phyloP scores from a whole-genome alignment of 352 stramenopile species.

The Globisporangium splendens region DNA sequence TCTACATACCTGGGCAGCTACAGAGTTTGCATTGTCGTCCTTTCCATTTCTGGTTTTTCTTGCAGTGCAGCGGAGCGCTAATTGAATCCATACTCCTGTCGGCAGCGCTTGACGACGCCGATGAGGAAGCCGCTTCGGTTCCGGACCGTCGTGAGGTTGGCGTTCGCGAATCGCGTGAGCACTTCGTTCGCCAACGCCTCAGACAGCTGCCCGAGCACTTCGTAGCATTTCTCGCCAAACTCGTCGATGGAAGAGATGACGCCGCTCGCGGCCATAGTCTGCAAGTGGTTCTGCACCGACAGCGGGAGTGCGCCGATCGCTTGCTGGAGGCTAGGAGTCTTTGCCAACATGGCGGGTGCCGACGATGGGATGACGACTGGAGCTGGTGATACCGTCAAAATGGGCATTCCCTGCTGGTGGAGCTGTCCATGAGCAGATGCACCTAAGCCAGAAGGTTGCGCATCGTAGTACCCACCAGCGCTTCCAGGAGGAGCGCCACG shows the following conservation, averaged over 20 bases:
- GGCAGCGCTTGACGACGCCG: slow-evolving; percentile 72
- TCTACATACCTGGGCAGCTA: too few relatives aligned
- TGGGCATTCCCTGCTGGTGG: slow-evolving; percentile 15
- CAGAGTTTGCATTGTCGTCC: too few relatives aligned
- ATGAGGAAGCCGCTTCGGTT: slow-evolving; percentile 82
- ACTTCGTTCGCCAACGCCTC: slow-evolving; percentile 76
- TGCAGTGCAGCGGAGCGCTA: background rate
- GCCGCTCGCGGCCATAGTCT: slow-evolving; percentile 49
- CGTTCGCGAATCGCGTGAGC: slow-evolving; percentile 63
- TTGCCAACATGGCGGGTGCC: slow-evolving; percentile 5
- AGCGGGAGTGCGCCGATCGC: slow-evolving; percentile 37
- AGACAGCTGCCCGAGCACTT: slow-evolving; percentile 70
- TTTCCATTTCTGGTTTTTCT: background rate
- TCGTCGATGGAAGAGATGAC: slow-evolving; percentile 66
- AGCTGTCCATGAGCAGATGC: slow-evolving; percentile 18
- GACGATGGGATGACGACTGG: background rate
- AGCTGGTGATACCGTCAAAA: slow-evolving; percentile 11
- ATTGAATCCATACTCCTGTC: slow-evolving; percentile 78
- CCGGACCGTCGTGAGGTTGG: slow-evolving; percentile 66
- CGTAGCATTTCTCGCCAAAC: slow-evolving; percentile 78
- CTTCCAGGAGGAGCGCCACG: slow-evolving; percentile 11
- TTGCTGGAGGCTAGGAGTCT: slow-evolving; percentile 12
- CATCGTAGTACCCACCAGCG: slow-evolving; percentile 25
- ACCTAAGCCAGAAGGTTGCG: slow-evolving; percentile 10
- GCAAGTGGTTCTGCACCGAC: slow-evolving; percentile 66